phyloP scores from a whole-genome alignment of 768 basidiomycete genomes.

The Lactarius vividus region DNA sequence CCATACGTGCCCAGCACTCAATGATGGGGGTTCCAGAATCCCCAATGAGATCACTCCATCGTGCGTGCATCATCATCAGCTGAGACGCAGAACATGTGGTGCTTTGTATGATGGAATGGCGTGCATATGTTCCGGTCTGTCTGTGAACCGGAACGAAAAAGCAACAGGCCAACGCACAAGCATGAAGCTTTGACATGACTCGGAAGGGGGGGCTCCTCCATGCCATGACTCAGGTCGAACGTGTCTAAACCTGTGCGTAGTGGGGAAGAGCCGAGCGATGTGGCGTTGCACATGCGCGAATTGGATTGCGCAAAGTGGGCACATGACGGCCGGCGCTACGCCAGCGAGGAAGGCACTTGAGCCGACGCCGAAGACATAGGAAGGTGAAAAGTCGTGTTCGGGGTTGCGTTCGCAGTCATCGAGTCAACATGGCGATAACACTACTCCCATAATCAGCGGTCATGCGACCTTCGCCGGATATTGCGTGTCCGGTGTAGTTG shows the following conservation, averaged over 20 bases:
- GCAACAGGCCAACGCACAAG: not conserved
- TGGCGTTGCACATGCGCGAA: slow-evolving; percentile 12
- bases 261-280: not conserved
- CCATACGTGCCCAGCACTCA: not conserved
- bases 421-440: slow-evolving; percentile 13
- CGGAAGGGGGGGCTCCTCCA: not conserved
- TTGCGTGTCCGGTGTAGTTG: slow-evolving; percentile 1
- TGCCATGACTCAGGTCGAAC: not conserved
- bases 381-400: slow-evolving; percentile 2
- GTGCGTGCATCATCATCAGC: slow-evolving; percentile 13
- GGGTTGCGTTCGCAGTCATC: not conserved
- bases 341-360: not conserved
- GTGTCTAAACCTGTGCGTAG: not conserved
- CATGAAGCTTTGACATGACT: not conserved
- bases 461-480: slow-evolving; percentile 13
- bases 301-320: not conserved
- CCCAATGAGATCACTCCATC: slow-evolving; percentile 2
- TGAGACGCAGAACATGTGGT: slow-evolving; percentile 1
- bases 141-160: not conserved
- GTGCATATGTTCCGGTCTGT: not conserved
- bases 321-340: slow-evolving; percentile 20
- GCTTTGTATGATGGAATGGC: not conserved
- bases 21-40: not conserved
- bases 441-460: slow-evolving; percentile 14
- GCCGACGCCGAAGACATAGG: not conserved